Evolutionary conservation across 2,329 filamentous ascomycete species (phyloP).

Genomic region (Fusarium beomiforme): DNA sequence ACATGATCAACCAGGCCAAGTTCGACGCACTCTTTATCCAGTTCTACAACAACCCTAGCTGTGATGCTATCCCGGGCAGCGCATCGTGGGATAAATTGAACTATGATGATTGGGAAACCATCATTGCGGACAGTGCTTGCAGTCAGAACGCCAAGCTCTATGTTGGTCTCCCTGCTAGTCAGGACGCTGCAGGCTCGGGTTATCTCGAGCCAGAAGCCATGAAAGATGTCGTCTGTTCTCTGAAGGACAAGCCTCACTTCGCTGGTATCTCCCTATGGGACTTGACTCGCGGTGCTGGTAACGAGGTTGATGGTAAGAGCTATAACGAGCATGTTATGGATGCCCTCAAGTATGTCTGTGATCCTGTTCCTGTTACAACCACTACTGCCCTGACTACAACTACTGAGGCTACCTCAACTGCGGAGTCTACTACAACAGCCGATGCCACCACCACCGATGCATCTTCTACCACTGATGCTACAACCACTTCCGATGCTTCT

Average conservation of each 20-base stretch:
- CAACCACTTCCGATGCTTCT: background rate
- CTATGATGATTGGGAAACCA: conserved; percentile 54
- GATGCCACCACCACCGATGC: conserved; percentile 13
- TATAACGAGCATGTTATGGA: conserved; percentile 52
- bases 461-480: background rate
- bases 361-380: conserved; percentile 40
- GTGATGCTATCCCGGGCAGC: conserved; percentile 46
- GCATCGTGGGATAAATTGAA: conserved; percentile 51
- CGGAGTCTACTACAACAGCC: conserved; percentile 10
- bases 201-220: conserved; percentile 50
- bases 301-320: conserved; percentile 46
- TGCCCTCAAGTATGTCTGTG: conserved; percentile 51
- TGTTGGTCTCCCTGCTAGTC: conserved; percentile 54
- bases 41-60: conserved; percentile 60
- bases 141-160: conserved; percentile 57
- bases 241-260: conserved; percentile 51
- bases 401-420: conserved; percentile 10
- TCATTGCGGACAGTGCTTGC: conserved; percentile 46
- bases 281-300: conserved; percentile 47
- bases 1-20: conserved; percentile 52
- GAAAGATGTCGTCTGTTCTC: conserved; percentile 52
- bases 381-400: conserved; percentile 29
- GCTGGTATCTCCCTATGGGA: conserved; percentile 61
- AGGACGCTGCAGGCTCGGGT: conserved; percentile 41
- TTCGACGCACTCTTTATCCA: conserved; percentile 59